Evolutionary conservation across 2,329 filamentous ascomycete species (phyloP).

Genomic region (Fusarium praegraminearum): DNA sequence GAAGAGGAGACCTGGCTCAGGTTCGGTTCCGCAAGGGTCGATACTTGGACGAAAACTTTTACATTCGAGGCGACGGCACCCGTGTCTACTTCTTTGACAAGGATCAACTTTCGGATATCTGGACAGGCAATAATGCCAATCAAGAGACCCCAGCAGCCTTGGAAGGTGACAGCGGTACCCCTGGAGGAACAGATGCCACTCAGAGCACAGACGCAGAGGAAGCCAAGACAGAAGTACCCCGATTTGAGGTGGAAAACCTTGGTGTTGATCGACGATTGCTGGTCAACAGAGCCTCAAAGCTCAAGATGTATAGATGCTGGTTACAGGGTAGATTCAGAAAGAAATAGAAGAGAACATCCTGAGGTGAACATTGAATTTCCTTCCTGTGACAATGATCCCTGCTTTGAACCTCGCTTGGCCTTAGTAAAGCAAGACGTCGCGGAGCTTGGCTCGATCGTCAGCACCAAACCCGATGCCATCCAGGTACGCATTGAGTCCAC

Average conservation of each 20-base stretch:
- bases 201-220: conserved; percentile 34
- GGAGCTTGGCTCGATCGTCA: conserved; percentile 56
- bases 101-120: conserved; percentile 83
- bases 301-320: conserved; percentile 99
- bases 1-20: conserved; percentile 93
- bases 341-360: conserved; percentile 57
- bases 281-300: conserved; percentile 87
- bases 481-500: conserved; percentile 75
- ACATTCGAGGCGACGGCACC: conserved; percentile 94
- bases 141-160: conserved; percentile 32
- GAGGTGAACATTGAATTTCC: conserved; percentile 10
- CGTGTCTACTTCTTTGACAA: conserved; percentile 97
- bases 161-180: background rate
- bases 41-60: conserved; percentile 97
- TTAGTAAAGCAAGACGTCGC: conserved; percentile 58
- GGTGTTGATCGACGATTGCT: conserved; percentile 89
- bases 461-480: conserved; percentile 68
- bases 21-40: conserved; percentile 96
- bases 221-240: conserved; percentile 43
- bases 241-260: conserved; percentile 80
- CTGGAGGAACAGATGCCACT: conserved; percentile 6
- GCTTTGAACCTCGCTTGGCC: background rate
- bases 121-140: conserved; percentile 64
- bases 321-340: conserved; percentile 86
- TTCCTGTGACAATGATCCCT: background rate